Conservation (phyloP, 1,284 basidiomycete genomes). For the Papiliotrema laurentii region DNA sequence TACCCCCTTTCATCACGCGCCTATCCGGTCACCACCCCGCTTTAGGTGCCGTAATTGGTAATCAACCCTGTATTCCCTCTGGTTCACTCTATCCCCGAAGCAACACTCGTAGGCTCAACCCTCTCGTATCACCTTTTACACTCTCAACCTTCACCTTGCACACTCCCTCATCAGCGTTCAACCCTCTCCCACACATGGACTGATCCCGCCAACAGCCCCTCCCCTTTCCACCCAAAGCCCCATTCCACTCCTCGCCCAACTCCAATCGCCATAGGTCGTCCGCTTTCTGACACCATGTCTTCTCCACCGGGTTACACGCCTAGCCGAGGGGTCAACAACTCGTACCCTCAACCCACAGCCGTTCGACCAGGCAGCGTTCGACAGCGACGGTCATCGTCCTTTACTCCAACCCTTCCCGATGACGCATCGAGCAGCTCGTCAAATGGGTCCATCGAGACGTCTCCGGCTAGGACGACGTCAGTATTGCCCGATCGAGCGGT, state of each 20-base stretch:
- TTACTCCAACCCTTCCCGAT: constrained; percentile 1
- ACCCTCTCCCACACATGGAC: not conserved
- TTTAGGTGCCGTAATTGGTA: too few relatives aligned
- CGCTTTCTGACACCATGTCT: not conserved
- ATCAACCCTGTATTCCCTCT: too few relatives aligned
- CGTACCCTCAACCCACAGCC: not conserved
- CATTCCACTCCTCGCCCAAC: not conserved
- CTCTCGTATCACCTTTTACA: not conserved
- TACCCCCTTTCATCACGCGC: too few relatives aligned
- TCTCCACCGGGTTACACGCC: not conserved
- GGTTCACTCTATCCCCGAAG: too few relatives aligned
- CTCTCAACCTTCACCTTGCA: not conserved
- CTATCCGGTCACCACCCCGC: too few relatives aligned
- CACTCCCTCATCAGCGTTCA: not conserved
- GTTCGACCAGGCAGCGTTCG: constrained; percentile 2
- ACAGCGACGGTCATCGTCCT: constrained; percentile 4
- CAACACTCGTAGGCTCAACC: too few relatives aligned
- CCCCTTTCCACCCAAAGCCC: not conserved
- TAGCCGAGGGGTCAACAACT: not conserved
- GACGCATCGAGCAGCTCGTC: not conserved
- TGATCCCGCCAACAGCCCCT: not conserved
- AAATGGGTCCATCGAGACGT: not conserved
- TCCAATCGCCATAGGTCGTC: not conserved
- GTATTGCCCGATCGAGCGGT: not conserved
- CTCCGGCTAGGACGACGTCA: not conserved